Percentiles rank a stretch among this genome's conserved stretches.
phyloP scores from a whole-genome alignment of 1,139 yeast species.

The Taphrina betulina region DNA sequence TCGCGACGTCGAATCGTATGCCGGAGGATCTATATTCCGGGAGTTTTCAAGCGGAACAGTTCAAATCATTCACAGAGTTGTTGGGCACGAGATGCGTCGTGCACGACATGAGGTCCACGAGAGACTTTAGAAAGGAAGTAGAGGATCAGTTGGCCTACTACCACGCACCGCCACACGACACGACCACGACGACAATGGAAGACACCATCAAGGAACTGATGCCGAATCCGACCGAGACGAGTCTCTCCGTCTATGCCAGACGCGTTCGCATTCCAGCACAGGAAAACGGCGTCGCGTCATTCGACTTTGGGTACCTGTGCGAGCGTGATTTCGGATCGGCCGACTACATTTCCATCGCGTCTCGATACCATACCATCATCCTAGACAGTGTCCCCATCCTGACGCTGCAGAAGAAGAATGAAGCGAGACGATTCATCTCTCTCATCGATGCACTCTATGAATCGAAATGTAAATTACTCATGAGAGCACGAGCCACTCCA shows the following conservation, averaged over 20 bases:
- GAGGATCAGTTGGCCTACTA: conserved; percentile 24
- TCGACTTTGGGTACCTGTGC: conserved; percentile 60
- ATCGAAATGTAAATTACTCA: conserved; percentile 79
- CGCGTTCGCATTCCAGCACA: conserved; percentile 52
- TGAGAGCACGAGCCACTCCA: conserved; percentile 83
- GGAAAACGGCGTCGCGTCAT: conserved; percentile 48
- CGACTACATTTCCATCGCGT: conserved; percentile 62
- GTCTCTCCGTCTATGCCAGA: conserved; percentile 55
- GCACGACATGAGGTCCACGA: conserved; percentile 59
- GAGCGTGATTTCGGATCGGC: conserved; percentile 61
- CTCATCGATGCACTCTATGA: conserved; percentile 95
- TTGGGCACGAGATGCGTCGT: conserved; percentile 61
- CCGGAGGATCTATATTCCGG: conserved; percentile 90
- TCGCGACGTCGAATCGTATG: conserved; percentile 92
- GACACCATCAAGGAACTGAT: conserved; percentile 5
- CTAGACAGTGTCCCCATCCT: conserved; percentile 74
- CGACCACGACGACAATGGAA: conserved; percentile 11
- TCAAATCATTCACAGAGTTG: conserved; percentile 84
- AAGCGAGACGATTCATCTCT: conserved; percentile 85
- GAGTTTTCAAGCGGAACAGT: conserved; percentile 88
- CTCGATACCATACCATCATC: conserved; percentile 57
- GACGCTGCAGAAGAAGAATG: conserved; percentile 73
- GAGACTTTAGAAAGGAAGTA: conserved; percentile 55
- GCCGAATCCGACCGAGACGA: conserved; percentile 3
- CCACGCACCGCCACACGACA: conserved; percentile 2